phyloP scores from a whole-genome alignment of 2,329 filamentous ascomycete species.

The Pleoardoris graminearum region DNA sequence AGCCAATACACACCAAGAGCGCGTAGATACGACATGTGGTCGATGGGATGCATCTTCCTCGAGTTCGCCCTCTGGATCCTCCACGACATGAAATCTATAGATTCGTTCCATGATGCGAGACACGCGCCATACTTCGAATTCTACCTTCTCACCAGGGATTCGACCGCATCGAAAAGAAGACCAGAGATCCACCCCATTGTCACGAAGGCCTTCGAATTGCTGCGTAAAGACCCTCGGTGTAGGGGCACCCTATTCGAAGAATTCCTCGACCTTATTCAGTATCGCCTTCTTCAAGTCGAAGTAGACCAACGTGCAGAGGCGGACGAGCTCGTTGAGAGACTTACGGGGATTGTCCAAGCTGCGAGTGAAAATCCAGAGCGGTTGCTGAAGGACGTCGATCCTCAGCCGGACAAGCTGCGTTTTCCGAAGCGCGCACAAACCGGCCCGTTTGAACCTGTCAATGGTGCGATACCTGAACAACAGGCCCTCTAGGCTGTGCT shows the following conservation, averaged over 20 bases:
- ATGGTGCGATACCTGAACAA: background rate
- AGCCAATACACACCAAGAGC: background rate
- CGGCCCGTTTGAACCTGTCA: background rate
- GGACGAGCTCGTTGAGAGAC: background rate
- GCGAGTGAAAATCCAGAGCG: background rate
- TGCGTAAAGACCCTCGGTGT: constrained; percentile 9
- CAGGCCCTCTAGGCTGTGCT: background rate
- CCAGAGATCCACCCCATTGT: constrained; percentile 10
- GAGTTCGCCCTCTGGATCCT: constrained; percentile 10
- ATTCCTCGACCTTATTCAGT: constrained; percentile 7
- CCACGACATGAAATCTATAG: constrained; percentile 2
- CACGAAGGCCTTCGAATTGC: background rate
- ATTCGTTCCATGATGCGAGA: background rate
- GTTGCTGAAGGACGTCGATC: background rate
- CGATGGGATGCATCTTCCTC: constrained; percentile 17
- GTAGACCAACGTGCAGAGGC: constrained; percentile 6
- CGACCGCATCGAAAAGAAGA: background rate
- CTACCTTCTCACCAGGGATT: background rate
- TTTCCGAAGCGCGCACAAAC: background rate
- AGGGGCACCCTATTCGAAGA: background rate
- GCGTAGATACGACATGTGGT: constrained; percentile 20
- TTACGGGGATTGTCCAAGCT: constrained; percentile 1
- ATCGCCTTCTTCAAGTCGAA: constrained; percentile 8
- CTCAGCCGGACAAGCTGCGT: background rate
- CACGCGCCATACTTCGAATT: constrained; percentile 1